A percentile compares a stretch with the other conserved stretches of the same genome.
Evolutionary conservation across 2,329 filamentous ascomycete genomes (phyloP).

Genomic region (Exophiala alcalophila): DNA sequence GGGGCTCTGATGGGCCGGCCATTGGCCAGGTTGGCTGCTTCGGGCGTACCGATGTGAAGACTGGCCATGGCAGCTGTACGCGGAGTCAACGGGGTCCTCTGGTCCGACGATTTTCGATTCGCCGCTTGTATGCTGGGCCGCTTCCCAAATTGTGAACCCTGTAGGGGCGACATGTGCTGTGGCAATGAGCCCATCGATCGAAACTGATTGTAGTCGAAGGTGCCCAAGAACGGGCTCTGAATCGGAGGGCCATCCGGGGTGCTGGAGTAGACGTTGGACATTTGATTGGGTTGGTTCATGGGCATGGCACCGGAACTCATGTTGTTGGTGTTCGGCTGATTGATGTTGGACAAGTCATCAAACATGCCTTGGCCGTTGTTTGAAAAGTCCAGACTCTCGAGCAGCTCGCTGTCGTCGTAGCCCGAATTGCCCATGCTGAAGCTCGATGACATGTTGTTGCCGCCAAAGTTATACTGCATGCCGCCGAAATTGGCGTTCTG

Average conservation of each 20-base stretch:
- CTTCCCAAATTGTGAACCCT: slow-evolving; percentile 50
- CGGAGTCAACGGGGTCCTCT: slow-evolving; percentile 76
- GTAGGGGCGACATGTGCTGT: slow-evolving; percentile 40
- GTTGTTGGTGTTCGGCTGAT: slow-evolving; percentile 48
- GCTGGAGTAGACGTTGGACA: slow-evolving; percentile 75
- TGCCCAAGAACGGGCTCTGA: slow-evolving; percentile 77
- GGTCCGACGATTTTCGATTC: slow-evolving; percentile 71
- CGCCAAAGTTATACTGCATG: slow-evolving; percentile 57
- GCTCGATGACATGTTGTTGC: slow-evolving; percentile 64
- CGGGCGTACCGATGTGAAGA: slow-evolving; percentile 68
- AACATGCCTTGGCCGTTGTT: slow-evolving; percentile 23
- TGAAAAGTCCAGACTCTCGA: slow-evolving; percentile 61
- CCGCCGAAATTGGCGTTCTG: slow-evolving; percentile 48
- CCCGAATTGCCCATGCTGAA: slow-evolving; percentile 75
- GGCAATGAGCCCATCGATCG: slow-evolving; percentile 52
- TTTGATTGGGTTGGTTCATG: slow-evolving; percentile 64
- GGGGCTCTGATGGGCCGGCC: slow-evolving; percentile 71
- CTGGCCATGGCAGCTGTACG: slow-evolving; percentile 76
- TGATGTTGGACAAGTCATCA: slow-evolving; percentile 23
- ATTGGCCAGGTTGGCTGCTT: slow-evolving; percentile 68
- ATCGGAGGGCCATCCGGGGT: slow-evolving; percentile 90
- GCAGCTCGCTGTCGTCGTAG: slow-evolving; percentile 75
- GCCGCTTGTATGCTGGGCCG: slow-evolving; percentile 61
- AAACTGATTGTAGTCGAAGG: slow-evolving; percentile 75
- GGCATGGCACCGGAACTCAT: slow-evolving; percentile 53